Conservation (phyloP, 1,284 basidiomycete species). For the Malassezia sp. region DNA sequence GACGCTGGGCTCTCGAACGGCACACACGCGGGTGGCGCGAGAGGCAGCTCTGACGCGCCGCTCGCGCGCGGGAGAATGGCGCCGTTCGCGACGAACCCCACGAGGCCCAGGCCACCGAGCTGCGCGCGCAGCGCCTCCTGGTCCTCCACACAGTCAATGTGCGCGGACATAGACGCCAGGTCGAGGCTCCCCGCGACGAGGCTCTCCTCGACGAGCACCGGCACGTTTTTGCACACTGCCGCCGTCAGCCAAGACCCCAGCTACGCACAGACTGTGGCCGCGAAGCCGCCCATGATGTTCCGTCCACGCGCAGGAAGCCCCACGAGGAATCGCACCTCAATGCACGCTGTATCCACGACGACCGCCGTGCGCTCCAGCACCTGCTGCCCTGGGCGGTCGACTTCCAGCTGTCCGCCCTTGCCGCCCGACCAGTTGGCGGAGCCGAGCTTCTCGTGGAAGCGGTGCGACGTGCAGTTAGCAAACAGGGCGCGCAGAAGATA, state of each 20-base stretch:
- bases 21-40: background rate
- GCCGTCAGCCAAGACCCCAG: background rate
- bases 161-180: background rate
- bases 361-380: constrained; percentile 18
- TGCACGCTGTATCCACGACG: constrained; percentile 4
- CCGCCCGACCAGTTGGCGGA: constrained; percentile 8
- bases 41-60: constrained; percentile 11
- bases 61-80: constrained; percentile 11
- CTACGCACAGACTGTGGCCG: constrained; percentile 6
- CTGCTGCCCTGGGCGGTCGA: constrained; percentile 14
- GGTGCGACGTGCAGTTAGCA: background rate
- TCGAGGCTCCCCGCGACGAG: constrained; percentile 1
- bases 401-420: constrained; percentile 16
- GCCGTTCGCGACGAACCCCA: constrained; percentile 16
- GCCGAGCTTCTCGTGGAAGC: constrained; percentile 5
- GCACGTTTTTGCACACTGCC: constrained; percentile 12
- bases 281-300: constrained; percentile 12
- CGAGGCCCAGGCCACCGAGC: constrained; percentile 7
- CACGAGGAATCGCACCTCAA: constrained; percentile 14
- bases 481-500: constrained; percentile 7
- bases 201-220: constrained; percentile 1
- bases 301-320: constrained; percentile 17
- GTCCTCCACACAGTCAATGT: constrained; percentile 13
- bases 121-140: constrained; percentile 6
- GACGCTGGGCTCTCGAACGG: constrained; percentile 8